Percentiles rank a stretch among this genome's conserved stretches.
Evolutionary conservation across 176 grass and related monocot genomes (phyloP).

Genomic region (Eremochloa ophiuroides): DNA sequence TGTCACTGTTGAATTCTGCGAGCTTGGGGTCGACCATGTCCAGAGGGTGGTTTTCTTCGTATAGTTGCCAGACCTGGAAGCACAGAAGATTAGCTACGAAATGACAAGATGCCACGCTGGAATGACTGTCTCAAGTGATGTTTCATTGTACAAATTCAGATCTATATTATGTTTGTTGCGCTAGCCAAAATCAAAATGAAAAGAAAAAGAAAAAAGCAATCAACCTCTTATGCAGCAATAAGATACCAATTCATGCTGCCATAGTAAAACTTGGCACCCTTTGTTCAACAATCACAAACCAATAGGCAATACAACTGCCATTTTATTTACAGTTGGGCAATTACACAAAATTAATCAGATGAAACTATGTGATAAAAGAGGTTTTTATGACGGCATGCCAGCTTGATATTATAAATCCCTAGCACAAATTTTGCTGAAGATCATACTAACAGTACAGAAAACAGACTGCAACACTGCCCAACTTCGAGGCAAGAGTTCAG

Average conservation of each 20-base stretch:
- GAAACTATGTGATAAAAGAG: constrained; percentile 16
- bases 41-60: constrained; percentile 37
- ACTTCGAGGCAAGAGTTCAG: not conserved
- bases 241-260: not conserved
- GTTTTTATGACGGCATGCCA: not conserved
- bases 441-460: not conserved
- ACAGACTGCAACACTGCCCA: not conserved
- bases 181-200: not conserved
- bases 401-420: not conserved
- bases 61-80: constrained; percentile 58
- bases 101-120: not conserved
- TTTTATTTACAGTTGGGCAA: not conserved
- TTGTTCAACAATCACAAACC: not conserved
- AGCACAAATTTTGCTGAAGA: not conserved
- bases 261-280: not conserved
- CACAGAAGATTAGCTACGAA: not conserved
- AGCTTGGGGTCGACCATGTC: constrained; percentile 45
- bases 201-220: not conserved
- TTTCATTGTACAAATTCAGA: not conserved
- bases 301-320: not conserved
- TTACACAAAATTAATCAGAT: not conserved
- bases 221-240: not conserved
- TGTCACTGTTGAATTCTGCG: constrained; percentile 21
- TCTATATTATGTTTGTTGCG: not conserved
- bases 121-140: not conserved